Evolutionary conservation across 1,284 basidiomycete species (phyloP).

Genomic region (Ceratorhiza oryzae-sativae): DNA sequence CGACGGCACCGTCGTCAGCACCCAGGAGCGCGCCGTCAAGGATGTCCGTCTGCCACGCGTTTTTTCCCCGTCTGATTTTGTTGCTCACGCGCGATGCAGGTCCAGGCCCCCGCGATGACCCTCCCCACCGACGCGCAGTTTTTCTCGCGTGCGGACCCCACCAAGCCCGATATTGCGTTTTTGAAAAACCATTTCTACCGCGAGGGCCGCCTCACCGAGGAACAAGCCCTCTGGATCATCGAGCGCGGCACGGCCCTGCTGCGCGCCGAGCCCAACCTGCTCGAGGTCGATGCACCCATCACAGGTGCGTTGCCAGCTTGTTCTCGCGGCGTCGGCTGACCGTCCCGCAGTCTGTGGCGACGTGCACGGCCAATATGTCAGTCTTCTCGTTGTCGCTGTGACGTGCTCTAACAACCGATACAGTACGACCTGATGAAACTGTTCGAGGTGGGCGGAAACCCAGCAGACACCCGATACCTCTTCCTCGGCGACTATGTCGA

Average conservation of each 20-base stretch:
- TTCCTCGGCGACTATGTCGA: slow-evolving; percentile 99
- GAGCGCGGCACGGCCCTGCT: slow-evolving; percentile 82
- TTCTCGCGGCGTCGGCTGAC: neutral
- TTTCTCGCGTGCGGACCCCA: slow-evolving; percentile 81
- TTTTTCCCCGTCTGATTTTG: slow-evolving; percentile 8
- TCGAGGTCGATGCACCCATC: slow-evolving; percentile 92
- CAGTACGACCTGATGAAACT: slow-evolving; percentile 98
- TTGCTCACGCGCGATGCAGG: slow-evolving; percentile 56
- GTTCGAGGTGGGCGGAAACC: slow-evolving; percentile 93
- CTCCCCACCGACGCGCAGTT: slow-evolving; percentile 94
- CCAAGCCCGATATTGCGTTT: slow-evolving; percentile 95
- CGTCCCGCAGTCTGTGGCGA: slow-evolving; percentile 81
- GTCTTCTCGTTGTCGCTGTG: slow-evolving; percentile 49
- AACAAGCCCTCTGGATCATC: slow-evolving; percentile 88
- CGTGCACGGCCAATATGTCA: slow-evolving; percentile 96
- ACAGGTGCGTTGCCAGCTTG: slow-evolving; percentile 68
- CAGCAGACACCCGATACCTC: slow-evolving; percentile 90
- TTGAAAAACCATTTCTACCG: slow-evolving; percentile 99
- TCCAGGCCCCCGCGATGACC: slow-evolving; percentile 94
- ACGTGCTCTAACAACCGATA: slow-evolving; percentile 7
- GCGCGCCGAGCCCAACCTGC: slow-evolving; percentile 83
- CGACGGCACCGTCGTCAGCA: slow-evolving; percentile 85
- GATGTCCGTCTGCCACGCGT: slow-evolving; percentile 62
- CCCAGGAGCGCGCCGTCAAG: slow-evolving; percentile 85
- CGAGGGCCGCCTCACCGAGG: slow-evolving; percentile 90